Evolutionary conservation across 352 stramenopile genomes (phyloP).

Genomic region (Bremia lactucae): DNA sequence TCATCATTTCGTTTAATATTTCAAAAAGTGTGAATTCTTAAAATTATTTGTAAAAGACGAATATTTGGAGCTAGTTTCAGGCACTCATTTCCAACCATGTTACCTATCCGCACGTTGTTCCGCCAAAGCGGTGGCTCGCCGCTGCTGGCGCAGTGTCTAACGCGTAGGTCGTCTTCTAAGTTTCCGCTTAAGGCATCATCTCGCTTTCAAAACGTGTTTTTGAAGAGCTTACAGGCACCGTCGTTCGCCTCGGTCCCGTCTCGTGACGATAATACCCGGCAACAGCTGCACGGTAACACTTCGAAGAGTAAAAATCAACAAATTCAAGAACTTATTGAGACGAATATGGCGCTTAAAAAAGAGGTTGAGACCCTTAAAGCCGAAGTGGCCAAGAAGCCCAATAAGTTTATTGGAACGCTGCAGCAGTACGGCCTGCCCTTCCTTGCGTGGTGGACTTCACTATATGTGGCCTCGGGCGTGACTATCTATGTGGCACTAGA

Average conservation of each 20-base stretch:
- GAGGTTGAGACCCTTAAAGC: slow-evolving; percentile 45
- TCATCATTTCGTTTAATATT: too few species aligned
- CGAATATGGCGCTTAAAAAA: slow-evolving; percentile 69
- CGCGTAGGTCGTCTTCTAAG: slow-evolving; percentile 9
- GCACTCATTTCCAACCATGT: too few species aligned
- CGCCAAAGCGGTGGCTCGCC: not conserved
- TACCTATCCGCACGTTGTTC: too few species aligned
- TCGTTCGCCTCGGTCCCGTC: slow-evolving; percentile 41
- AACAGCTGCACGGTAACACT: slow-evolving; percentile 11
- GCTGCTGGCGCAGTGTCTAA: slow-evolving; percentile 12
- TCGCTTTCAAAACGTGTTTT: slow-evolving; percentile 11
- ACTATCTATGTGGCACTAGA: slow-evolving; percentile 73
- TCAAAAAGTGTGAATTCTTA: too few species aligned
- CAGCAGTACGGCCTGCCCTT: slow-evolving; percentile 83
- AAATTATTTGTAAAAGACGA: too few species aligned
- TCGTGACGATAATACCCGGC: slow-evolving; percentile 22
- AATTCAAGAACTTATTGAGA: slow-evolving; percentile 58
- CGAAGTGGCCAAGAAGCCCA: slow-evolving; percentile 48
- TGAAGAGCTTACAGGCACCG: slow-evolving; percentile 26
- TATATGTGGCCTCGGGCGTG: slow-evolving; percentile 64
- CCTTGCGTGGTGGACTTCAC: slow-evolving; percentile 68
- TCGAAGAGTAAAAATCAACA: slow-evolving; percentile 35
- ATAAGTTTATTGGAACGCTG: slow-evolving; percentile 66
- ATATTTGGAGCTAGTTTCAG: too few species aligned
- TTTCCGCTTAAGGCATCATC: slow-evolving; percentile 10